Percentiles rank a stretch among this genome's conserved stretches.
These are phyloP conservation scores for Erythrophleum fordii DNA, from an alignment of 306 rosid genomes.

Conservation along the genomic window DNA sequence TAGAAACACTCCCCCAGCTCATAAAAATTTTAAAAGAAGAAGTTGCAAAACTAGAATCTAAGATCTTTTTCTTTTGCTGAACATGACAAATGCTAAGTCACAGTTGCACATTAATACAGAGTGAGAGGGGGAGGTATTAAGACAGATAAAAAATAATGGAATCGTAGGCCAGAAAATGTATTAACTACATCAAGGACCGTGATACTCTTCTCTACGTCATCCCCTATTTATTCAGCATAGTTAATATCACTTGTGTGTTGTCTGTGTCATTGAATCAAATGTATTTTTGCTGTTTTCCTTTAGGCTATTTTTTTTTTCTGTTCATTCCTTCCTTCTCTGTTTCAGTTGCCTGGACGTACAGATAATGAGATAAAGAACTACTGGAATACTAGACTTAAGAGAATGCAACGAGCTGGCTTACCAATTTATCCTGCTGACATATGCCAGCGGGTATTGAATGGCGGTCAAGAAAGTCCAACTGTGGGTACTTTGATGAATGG, in stretches of 20 bases:
- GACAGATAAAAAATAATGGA: conserved; percentile 1
- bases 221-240: neutral
- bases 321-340: conserved; percentile 27
- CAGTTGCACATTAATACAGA: neutral
- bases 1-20: neutral
- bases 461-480: conserved; percentile 45
- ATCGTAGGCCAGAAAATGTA: neutral
- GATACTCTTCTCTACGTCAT: neutral
- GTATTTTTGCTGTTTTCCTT: neutral
- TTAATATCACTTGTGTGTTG: neutral
- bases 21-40: neutral
- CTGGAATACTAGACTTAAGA: conserved; percentile 73
- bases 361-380: conserved; percentile 86
- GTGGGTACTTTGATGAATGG: conserved; percentile 15
- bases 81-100: neutral
- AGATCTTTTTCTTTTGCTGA: neutral
- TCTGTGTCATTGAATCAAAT: neutral
- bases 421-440: conserved; percentile 70
- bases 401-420: conserved; percentile 61
- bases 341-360: conserved; percentile 80
- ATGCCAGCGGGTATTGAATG: conserved; percentile 38
- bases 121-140: neutral
- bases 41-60: neutral
- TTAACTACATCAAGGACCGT: neutral
- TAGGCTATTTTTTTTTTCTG: neutral